A percentile compares a stretch with the other conserved stretches of the same genome.
These are phyloP conservation scores for Lipomyces starkeyi DNA, from an alignment of 805 yeast genomes.

Conservation along the genomic window DNA sequence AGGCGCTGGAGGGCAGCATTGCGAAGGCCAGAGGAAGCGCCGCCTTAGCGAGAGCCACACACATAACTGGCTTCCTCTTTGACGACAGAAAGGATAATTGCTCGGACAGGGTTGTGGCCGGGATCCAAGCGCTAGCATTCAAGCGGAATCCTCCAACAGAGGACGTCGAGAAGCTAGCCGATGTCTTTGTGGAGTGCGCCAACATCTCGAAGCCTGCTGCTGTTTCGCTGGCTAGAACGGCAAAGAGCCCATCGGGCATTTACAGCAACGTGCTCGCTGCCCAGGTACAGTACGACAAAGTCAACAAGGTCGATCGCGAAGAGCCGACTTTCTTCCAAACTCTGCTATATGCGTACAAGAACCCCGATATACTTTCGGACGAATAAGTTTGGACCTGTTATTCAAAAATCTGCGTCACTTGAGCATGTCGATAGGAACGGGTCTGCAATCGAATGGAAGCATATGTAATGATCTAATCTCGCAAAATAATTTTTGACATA, in stretches of 20 bases:
- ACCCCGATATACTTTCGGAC: neutral
- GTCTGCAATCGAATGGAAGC: neutral
- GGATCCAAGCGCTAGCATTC: neutral
- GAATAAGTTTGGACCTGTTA: neutral
- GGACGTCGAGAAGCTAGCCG: neutral
- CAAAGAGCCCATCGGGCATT: neutral
- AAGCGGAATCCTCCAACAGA: neutral
- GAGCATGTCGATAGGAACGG: conserved; percentile 1
- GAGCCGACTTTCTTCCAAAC: neutral
- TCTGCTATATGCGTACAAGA: neutral
- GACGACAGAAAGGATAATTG: neutral
- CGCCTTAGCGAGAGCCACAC: neutral
- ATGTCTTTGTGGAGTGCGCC: conserved; percentile 2
- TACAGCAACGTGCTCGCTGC: neutral
- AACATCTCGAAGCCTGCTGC: neutral
- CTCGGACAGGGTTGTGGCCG: neutral
- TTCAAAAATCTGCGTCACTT: neutral
- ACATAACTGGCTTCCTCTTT: neutral
- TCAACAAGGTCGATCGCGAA: neutral
- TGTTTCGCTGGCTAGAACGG: neutral
- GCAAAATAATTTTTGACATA: neutral
- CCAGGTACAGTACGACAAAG: neutral
- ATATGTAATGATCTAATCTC: neutral
- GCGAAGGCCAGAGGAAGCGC: neutral
- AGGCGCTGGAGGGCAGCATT: neutral